Base-by-base conservation (phyloP, 1,139 yeast genomes). In the Candida albicans region DNA sequence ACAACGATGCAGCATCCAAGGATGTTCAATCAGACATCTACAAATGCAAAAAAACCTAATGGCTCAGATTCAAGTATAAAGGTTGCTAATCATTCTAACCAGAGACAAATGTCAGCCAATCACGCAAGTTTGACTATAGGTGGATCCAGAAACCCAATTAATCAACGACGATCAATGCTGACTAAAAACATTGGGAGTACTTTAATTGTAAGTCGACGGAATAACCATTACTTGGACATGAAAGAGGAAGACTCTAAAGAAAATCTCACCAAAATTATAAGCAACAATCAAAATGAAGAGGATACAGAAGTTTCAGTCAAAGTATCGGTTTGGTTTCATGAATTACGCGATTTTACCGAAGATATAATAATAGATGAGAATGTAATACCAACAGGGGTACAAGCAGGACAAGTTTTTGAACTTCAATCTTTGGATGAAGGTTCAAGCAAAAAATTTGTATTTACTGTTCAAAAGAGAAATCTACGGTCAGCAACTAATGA, bases 331-430 rank as follows among this genome's bases (percentile, higher is more conserved):
- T 81, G 88, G 75, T 84, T 87, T 49, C 97, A 91, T 57, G 96
- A 89, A 47, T 54, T 77, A 2, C 65, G 89, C 15, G 70, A 77
- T 0, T 79, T 84, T 1, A 49, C 66, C 0, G 83, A 82, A 33
- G 82, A 79, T 40, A 85, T 89, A 2, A 61, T 85, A 38, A 61
- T 89, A 4, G 91, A 88, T 55, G 63, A 81, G 30, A 60, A 68
- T 1, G 64, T 77, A 10, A 56, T 88, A 0, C 84, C 87, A 0
- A 78, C 81, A 1, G 79, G 85, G 0, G 59, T 69, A 33, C 69
- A 69, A 44, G 79, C 73, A 15, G 96, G 96, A n/a, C 88, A 85
- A 56, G 68, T 87, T 3, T 88, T 87, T 30, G 95, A 87, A 57
- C 54, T 89, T 39, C 53, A 44, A 33, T 42, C 44, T 13, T 25